A percentile compares a stretch with the other conserved stretches of the same genome.
phyloP scores from a whole-genome alignment of 2,329 filamentous ascomycete genomes.

The Trichophyton mentagrophytes region DNA sequence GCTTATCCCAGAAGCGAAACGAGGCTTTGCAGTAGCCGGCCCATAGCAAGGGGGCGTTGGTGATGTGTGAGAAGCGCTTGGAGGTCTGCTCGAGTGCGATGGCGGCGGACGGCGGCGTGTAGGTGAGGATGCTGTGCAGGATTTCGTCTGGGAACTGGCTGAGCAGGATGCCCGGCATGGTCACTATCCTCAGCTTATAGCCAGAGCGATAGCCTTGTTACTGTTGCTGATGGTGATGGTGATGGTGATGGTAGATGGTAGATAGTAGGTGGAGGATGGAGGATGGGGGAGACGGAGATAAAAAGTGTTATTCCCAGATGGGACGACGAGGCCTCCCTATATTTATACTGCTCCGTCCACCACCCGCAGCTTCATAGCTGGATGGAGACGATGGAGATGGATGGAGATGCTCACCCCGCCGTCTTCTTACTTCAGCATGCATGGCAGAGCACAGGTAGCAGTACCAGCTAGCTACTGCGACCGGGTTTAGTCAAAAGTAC shows the following conservation, averaged over 20 bases:
- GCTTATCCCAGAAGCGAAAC: slow-evolving; percentile 63
- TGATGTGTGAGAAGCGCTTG: slow-evolving; percentile 51
- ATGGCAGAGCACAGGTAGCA: neutral
- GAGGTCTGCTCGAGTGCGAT: slow-evolving; percentile 47
- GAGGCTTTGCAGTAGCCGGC: slow-evolving; percentile 54
- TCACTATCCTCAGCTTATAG: neutral
- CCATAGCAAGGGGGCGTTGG: slow-evolving; percentile 67
- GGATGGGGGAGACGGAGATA: neutral
- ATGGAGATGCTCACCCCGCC: neutral
- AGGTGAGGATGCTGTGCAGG: slow-evolving; percentile 61
- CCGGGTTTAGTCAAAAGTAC: neutral
- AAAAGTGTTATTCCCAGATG: neutral
- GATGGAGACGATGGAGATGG: too few species aligned
- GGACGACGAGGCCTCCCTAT: neutral
- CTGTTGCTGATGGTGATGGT: neutral
- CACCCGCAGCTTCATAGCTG: neutral
- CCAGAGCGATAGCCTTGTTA: neutral
- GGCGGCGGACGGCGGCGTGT: slow-evolving; percentile 41
- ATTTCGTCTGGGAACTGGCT: slow-evolving; percentile 58
- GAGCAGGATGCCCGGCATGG: neutral
- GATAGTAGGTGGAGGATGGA: too few species aligned
- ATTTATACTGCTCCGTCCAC: neutral
- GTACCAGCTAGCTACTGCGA: neutral
- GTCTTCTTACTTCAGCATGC: neutral
- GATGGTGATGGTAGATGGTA: neutral